Percentiles rank a stretch among this genome's conserved stretches.
Evolutionary conservation across 1,284 basidiomycete genomes (phyloP).

Genomic region (Cutaneotrichosporon mucoides): DNA sequence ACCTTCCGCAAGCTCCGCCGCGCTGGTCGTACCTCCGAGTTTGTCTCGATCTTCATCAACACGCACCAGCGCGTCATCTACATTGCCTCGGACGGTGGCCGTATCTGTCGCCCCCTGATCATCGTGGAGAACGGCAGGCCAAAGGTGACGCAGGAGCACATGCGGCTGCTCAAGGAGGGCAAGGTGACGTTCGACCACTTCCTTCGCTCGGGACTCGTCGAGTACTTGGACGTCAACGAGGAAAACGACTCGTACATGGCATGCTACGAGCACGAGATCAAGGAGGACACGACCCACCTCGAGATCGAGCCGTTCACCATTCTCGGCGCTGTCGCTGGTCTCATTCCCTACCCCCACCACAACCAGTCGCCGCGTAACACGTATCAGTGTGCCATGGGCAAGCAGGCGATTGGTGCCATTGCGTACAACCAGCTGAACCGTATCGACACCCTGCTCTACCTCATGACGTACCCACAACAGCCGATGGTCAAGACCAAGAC

Average conservation of each 20-base stretch:
- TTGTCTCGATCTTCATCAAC: conserved; percentile 96
- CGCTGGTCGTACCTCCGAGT: conserved; percentile 88
- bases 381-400: conserved; percentile 99
- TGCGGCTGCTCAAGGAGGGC: conserved; percentile 74
- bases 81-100: conserved; percentile 94
- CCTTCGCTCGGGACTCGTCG: conserved; percentile 88
- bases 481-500: conserved; percentile 99
- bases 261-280: conserved; percentile 86
- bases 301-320: conserved; percentile 99
- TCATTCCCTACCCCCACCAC: conserved; percentile 99
- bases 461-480: conserved; percentile 98
- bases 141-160: conserved; percentile 76
- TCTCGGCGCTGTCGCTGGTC: conserved; percentile 92
- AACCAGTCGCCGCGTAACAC: conserved; percentile 99
- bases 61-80: conserved; percentile 92
- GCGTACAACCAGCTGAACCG: conserved; percentile 97
- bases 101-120: conserved; percentile 97
- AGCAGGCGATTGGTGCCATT: conserved; percentile 99
- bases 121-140: conserved; percentile 85
- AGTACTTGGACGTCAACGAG: conserved; percentile 99
- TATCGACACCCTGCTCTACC: conserved; percentile 97
- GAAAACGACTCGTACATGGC: conserved; percentile 98
- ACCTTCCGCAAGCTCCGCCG: conserved; percentile 90
- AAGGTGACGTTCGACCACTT: conserved; percentile 90
- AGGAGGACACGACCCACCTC: conserved; percentile 79